These are phyloP conservation scores for Scheffersomyces quercinus DNA, from an alignment of 1,139 yeast genomes.

Conservation along the genomic window DNA sequence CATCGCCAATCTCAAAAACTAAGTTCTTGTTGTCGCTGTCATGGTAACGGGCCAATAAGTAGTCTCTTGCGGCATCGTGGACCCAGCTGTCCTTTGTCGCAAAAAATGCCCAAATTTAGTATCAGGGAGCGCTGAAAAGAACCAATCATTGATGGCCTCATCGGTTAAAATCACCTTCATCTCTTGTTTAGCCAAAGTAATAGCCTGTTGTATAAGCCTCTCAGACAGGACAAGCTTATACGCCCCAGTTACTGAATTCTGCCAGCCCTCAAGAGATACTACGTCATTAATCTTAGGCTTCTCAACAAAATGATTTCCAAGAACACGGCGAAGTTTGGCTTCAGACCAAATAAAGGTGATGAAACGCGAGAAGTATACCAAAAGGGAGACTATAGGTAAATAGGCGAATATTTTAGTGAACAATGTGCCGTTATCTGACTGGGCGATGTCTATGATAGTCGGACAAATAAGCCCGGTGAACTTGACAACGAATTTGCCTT, in stretches of 20 bases:
- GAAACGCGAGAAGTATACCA: constrained; percentile 20
- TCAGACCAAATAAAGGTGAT: constrained; percentile 24
- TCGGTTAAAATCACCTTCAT: constrained; percentile 47
- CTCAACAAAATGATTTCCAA: constrained; percentile 21
- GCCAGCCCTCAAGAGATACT: constrained; percentile 25
- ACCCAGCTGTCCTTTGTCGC: constrained; percentile 67
- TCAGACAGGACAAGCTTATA: constrained; percentile 40
- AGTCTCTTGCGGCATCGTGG: constrained; percentile 44
- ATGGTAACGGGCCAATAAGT: constrained; percentile 38
- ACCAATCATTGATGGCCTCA: constrained; percentile 47
- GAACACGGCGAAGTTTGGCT: constrained; percentile 17
- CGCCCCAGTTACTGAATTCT: constrained; percentile 46
- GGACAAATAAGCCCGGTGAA: constrained; percentile 67
- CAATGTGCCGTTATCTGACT: constrained; percentile 49
- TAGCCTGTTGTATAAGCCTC: constrained; percentile 48
- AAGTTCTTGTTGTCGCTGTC: constrained; percentile 27
- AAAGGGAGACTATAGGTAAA: constrained; percentile 35
- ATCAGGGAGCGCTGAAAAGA: constrained; percentile 32
- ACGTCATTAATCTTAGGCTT: constrained; percentile 19
- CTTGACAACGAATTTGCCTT: constrained; percentile 21
- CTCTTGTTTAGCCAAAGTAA: constrained; percentile 61
- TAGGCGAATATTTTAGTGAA: constrained; percentile 31
- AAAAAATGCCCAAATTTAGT: constrained; percentile 55
- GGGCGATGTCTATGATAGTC: constrained; percentile 56
- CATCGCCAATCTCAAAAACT: constrained; percentile 28